Evolutionary conservation across 345 rosid species (phyloP), one percentile per base, ranked within the genome.

Genomic region (Nephelium lappaceum): DNA sequence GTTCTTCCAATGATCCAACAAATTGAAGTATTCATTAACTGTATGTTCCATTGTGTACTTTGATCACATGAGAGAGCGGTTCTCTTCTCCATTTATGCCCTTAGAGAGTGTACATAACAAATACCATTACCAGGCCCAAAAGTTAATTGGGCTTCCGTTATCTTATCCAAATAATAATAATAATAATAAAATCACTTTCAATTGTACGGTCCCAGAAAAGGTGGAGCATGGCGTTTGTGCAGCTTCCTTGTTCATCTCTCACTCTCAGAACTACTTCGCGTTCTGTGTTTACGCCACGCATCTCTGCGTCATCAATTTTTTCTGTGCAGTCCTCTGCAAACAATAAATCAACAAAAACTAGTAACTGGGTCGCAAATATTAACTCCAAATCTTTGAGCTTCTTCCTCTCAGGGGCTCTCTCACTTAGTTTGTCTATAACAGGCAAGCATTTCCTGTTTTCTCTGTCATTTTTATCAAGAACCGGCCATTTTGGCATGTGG

Each of bases 381-480:
- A 80, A 85, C n/a, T 84, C 89, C 53, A 92, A 89, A 73, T 85
- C 93, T 78, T 77, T 90, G 74, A 90, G 85, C 53, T 85, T 87
- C 41, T 71, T 85, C 41, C 86, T 91, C 80, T 89, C 91, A 14
- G 97, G 97, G 23, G 89, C 94, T 75, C 91, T 95, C 62, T 79
- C 98, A 1, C 82, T 93, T 53, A 77, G 88, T 74, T 74, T 93
- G 39, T 86, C 93, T 55, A 85, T 92, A 42, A 75, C 93, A 0
- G 93, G 98, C 86, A 71, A 79, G 85, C 61, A n/a, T 72, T 11
- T 36, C 4, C 55, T 60, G 8, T 8, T 45, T 24, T 62, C 60
- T 62, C 23, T 6, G 8, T 12, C 19, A 67, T 39, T n/a, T n/a
- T 19, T 31, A 15, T 75, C 39, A 62, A 58, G 11, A 82, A 42